Evolutionary conservation across 495 filamentous ascomycete genomes (phyloP), one percentile per base, ranked within the genome.

Genomic region (Pseudevernia furfuracea): DNA sequence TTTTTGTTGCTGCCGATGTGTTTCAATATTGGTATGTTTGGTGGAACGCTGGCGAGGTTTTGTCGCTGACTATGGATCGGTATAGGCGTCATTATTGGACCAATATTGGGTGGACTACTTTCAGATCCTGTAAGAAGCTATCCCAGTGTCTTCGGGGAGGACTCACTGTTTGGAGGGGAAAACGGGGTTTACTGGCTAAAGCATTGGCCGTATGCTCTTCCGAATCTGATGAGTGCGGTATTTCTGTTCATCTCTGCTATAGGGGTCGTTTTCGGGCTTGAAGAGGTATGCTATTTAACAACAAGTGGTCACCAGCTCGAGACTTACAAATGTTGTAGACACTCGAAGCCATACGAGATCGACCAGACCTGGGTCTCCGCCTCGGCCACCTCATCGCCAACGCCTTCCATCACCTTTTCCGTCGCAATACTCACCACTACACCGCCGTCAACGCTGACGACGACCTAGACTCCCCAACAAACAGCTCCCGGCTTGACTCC

Each of bases 1-100:
- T 93, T 94, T 63, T 71, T 92, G 41, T 74, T 94, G n/a, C 70
- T 96, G 59, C 91, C 91, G 0, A 86, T 93, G 80, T 88, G 85
- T 49, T 91, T 89, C 66, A 93, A 91, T 61, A 74, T 81, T 56
- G 63, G 59, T 61, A 19, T 4, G 59, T 49, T 34, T 14, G 32
- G 11, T 15, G n/a, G 14, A 15, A 32, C 41, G 23, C 25, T 11
- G 41, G 0, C 36, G 15, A 32, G 11, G 15, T 21, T 10, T 10
- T 21, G 5, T 25, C 21, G 41, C 59, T 61, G 59, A 61, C 62
- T 71, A 82, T 7, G 59, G 11, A 82, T 7, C 41, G 11, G 34
- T 11, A 36, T 49, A 25, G 89, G 89, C 0, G 85, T 91, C 32
- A 87, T 93, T 59, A 78, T 87, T 48, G 86, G 84, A 7, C 83